These are phyloP conservation scores for Juncus inflexus DNA, from an alignment of 176 grass and related monocot genomes.

Conservation along the genomic window DNA sequence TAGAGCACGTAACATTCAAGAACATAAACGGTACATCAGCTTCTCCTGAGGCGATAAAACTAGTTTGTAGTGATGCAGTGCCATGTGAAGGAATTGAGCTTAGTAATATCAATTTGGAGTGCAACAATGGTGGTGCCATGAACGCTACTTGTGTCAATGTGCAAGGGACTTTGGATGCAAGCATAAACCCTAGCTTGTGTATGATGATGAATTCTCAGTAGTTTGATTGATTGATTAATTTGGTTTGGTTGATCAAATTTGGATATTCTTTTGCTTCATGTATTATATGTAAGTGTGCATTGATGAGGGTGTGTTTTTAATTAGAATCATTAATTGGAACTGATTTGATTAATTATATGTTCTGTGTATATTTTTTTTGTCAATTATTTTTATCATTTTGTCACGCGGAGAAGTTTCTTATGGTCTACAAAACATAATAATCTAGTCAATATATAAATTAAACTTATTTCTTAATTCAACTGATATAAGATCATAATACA, in stretches of 20 bases:
- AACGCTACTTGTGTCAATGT: constrained; percentile 24
- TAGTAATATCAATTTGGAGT: constrained; percentile 49
- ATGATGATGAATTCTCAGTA: not conserved
- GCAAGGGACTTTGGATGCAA: constrained; percentile 23
- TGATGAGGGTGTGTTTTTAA: too few relatives aligned
- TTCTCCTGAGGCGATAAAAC: constrained; percentile 40
- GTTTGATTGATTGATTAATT: not conserved
- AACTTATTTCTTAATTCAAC: too few relatives aligned
- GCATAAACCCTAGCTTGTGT: constrained; percentile 15
- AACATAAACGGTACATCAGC: constrained; percentile 57
- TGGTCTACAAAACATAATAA: too few relatives aligned
- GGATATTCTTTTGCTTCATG: too few relatives aligned
- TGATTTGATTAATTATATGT: not conserved
- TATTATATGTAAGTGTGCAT: too few relatives aligned
- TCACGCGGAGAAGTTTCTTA: too few relatives aligned
- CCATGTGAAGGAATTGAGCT: constrained; percentile 56
- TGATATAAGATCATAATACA: too few relatives aligned
- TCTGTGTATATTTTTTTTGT: not conserved
- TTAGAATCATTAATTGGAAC: not conserved
- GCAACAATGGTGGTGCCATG: constrained; percentile 17
- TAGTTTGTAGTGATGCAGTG: constrained; percentile 49
- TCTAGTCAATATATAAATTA: too few relatives aligned
- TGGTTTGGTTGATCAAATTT: not conserved
- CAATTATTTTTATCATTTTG: not conserved
- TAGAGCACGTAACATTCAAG: constrained; percentile 41